Base-by-base conservation (phyloP, 1,139 yeast genomes). In the Geotrichum citri-aurantii region DNA sequence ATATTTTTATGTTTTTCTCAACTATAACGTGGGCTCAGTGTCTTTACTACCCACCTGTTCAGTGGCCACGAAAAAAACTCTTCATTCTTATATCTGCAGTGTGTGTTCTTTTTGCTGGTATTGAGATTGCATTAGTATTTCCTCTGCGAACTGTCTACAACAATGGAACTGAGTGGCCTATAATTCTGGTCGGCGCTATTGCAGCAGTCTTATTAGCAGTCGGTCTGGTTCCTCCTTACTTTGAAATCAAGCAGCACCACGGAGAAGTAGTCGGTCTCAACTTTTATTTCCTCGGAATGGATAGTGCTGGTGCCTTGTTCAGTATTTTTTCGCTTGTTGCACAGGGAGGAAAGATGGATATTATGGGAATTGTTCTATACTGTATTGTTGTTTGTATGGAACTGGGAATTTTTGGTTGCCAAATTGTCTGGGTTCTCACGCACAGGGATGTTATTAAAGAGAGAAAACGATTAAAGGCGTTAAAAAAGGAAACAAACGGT, bases 231-330 rank as follows among this genome's bases (percentile, higher is more conserved):
- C 97, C 97, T 0, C 97, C 97, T 4, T 92, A 91, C 71, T 84
- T 84, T 66, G 98, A 92, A 69, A 75, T 92, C 44, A 82, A 83
- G 44, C 88, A 88, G 69, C 79, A 96, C 62, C 73, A 81, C 54
- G 97, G 97, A 2, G 76, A 89, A 53, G 97, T 92, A 4, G 82
- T 90, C 3, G 98, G 98, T 0, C 86, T 92, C 66, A 90, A 90
- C 69, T 90, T 92, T 69, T 66, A 85, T n/a, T 92, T 92, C 65
- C 75, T 92, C 60, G 66, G 76, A n/a, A 78, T 91, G 69, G 98
- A 92, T 70, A 80, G 88, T 8, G 65, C 79, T 55, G 98, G 98
- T 11, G 97, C 98, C 0, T 71, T 89, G 53, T 80, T 89, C 60
- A 86, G 92, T 17, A 77, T 88, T 69, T 75, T 86, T 62, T 81